Base-by-base conservation (phyloP, 2,329 filamentous ascomycete genomes). In the Neocatenulostroma microsporum region DNA sequence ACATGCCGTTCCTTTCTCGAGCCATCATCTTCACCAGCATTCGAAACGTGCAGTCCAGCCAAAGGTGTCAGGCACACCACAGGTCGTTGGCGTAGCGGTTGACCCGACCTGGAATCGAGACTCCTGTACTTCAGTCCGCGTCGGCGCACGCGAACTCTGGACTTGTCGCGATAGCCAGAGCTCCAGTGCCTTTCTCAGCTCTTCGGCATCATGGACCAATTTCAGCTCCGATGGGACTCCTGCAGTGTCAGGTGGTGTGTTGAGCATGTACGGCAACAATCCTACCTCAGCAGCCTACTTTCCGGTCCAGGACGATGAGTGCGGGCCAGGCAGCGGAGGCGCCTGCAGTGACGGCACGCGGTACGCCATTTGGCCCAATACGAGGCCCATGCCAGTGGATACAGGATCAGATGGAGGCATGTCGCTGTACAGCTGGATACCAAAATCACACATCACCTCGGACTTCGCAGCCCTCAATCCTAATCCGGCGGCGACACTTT, bases 131-230 rank as follows among this genome's bases (percentile, higher is more conserved):
- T 51, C 48, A 1, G 24, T 33, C 14, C 39, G 40, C 2, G 36
- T 53, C 4, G 36, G 37, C 21, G 35, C 38, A 11, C 40, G 50
- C 37, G 40, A 43, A 15, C 37, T 51, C 7, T 51, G 50, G 50
- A 53, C 50, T 15, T 53, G 50, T 39, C 40, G 50, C 37, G 49
- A 53, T 18, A 53, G 48, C 10, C 31, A 42, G 18, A 28, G 33
- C 27, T 39, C 29, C 14, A 21, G 43, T 3, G 42, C 48, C 3
- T 37, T 51, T 9, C 37, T 49, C n/a, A 40, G 41, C 28, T 51
- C 47, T 23, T 42, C 42, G 11, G 48, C 44, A 7, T 44, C 45
- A 15, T 53, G 49, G 49, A 47, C 44, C 6, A 30, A 49, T 15
- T 34, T 50, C 20, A 30, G 37, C 17, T 46, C 46, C 10, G 29